Evolutionary conservation across 441 rosid species (phyloP), one percentile per base, ranked within the genome.

Genomic region (Viola pubescens): DNA sequence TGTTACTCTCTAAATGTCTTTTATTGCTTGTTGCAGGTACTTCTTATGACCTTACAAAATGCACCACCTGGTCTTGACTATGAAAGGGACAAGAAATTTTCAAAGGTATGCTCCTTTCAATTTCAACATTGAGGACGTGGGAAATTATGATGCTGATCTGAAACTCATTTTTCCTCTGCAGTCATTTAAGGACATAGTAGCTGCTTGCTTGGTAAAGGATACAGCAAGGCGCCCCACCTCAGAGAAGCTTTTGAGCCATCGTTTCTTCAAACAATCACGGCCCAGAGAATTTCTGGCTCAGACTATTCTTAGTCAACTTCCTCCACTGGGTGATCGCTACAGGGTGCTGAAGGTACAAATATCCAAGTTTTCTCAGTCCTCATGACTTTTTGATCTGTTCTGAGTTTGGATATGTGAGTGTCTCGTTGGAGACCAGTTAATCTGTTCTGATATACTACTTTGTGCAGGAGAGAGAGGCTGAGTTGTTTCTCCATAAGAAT

Each of bases 1-100:
- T 19, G 26, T 19, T 19, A 19, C 26, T 19, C 26, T 19, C 0
- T 19, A 57, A 50, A 50, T 53, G 58, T 64, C 47, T 37, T 40
- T 62, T 62, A 46, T 13, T 54, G 3, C 54, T 61, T 40, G 58
- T 34, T 70, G 70, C 72, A 94, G 96, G 97, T 94, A 69, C 75
- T 94, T 82, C 80, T 94, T 73, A 94, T 89, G 95, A 89, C 98
- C 64, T 79, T 94, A 73, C 98, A 94, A 79, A 89, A 89, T 75
- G 97, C 97, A 59, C 97, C 98, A 69, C 98, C 97, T 4, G 97
- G 98, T 51, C 95, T 94, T 57, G 98, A 94, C 74, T 94, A 94
- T 63, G 98, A 94, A 79, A 88, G 98, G 67, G 96, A 89, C 77
- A 86, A 73, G 81, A 83, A 79, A 82, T 94, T 94, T 77, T 86